phyloP scores from a whole-genome alignment of 1,284 basidiomycete species.

The Heterobasidion irregulare region DNA sequence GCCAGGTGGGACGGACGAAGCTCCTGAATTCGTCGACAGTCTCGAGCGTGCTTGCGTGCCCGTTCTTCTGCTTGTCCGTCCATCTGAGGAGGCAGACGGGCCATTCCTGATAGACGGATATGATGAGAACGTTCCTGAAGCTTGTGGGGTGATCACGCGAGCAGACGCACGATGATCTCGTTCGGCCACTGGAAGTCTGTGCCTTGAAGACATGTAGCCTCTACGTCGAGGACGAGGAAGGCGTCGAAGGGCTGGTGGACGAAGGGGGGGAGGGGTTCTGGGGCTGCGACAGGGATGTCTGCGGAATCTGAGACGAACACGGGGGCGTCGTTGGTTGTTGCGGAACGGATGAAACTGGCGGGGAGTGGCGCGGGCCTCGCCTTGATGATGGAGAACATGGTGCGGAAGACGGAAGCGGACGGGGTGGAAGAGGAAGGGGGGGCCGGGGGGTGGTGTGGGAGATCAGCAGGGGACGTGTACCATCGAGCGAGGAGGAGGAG shows the following conservation, averaged over 20 bases:
- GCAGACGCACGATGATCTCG: constrained; percentile 79
- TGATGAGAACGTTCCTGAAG: neutral
- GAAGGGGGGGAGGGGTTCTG: neutral
- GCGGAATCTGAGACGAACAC: neutral
- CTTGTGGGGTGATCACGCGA: constrained; percentile 12
- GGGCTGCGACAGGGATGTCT: neutral
- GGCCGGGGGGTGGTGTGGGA: neutral
- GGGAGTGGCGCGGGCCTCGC: neutral
- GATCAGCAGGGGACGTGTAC: neutral
- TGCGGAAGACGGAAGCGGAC: neutral
- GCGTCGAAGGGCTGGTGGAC: constrained; percentile 56
- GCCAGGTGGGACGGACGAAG: constrained; percentile 86
- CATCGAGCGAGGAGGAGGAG: constrained; percentile 1
- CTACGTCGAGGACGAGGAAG: constrained; percentile 80
- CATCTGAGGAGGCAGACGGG: constrained; percentile 84
- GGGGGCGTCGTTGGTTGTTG: neutral
- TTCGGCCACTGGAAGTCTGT: constrained; percentile 41
- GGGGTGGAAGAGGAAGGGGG: neutral
- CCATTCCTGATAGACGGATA: constrained; percentile 54
- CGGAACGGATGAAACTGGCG: constrained; percentile 3
- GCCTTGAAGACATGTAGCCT: constrained; percentile 77
- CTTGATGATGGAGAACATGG: constrained; percentile 2
- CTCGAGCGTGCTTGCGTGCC: constrained; percentile 50
- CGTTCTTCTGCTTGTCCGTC: constrained; percentile 52
- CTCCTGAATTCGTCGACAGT: constrained; percentile 77